A percentile compares a stretch with the other conserved stretches of the same genome.
These are phyloP conservation scores for Clitopilus hobsonii DNA, from an alignment of 768 basidiomycete genomes.

Conservation along the genomic window DNA sequence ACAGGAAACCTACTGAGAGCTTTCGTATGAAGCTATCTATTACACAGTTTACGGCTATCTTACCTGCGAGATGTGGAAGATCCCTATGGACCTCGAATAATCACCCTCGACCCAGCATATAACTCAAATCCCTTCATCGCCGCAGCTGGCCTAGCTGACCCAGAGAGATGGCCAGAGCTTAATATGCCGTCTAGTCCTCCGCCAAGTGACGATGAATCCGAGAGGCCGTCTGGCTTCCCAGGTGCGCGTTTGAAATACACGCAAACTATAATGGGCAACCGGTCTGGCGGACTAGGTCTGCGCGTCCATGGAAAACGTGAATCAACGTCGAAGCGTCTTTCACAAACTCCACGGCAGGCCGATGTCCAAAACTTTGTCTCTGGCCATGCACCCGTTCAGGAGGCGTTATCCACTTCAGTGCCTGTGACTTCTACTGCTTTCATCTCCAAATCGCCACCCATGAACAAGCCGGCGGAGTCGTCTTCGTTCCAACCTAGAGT, in stretches of 20 bases:
- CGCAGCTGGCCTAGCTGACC: constrained; percentile 75
- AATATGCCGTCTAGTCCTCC: constrained; percentile 65
- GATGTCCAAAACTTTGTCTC: constrained; percentile 33
- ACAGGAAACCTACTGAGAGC: background rate
- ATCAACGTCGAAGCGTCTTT: constrained; percentile 48
- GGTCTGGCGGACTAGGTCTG: constrained; percentile 71
- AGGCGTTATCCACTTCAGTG: constrained; percentile 23
- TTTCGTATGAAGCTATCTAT: constrained; percentile 47
- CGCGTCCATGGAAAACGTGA: constrained; percentile 64
- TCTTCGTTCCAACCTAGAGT: constrained; percentile 30
- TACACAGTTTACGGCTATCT: constrained; percentile 80
- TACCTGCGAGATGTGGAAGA: constrained; percentile 90
- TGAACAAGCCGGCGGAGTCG: constrained; percentile 10
- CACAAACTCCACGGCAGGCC: constrained; percentile 27
- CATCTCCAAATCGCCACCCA: constrained; percentile 13
- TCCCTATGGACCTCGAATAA: constrained; percentile 75
- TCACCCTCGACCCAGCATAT: constrained; percentile 76
- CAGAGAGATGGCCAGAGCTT: constrained; percentile 83
- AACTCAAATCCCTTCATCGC: constrained; percentile 79
- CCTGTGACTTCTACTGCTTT: constrained; percentile 20
- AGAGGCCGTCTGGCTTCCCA: constrained; percentile 42
- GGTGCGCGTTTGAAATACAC: constrained; percentile 72
- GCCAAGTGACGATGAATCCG: constrained; percentile 65
- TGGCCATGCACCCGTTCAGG: constrained; percentile 26
- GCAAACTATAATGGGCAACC: constrained; percentile 81